Conservation (phyloP, 495 filamentous ascomycete genomes). For the Neurospora sp. region DNA sequence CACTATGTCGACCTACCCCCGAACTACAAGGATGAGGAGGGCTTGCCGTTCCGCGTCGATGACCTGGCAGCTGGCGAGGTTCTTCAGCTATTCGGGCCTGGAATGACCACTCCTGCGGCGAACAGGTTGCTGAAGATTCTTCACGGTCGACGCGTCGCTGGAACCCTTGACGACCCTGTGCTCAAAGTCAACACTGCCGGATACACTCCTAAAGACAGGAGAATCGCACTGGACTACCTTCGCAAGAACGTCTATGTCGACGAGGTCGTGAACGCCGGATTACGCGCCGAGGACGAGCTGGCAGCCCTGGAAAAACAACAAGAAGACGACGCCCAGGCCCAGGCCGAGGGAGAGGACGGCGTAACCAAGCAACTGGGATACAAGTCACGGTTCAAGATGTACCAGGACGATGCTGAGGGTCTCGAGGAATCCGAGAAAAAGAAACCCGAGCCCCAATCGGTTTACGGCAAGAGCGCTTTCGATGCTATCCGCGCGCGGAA, state of each 20-base stretch:
- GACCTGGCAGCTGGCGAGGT: slow-evolving; percentile 46
- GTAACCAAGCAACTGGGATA: slow-evolving; percentile 25
- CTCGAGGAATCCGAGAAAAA: slow-evolving; percentile 1
- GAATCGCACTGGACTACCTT: slow-evolving; percentile 56
- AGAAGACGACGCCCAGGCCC: slow-evolving; percentile 17
- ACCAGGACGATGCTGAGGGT: slow-evolving; percentile 13
- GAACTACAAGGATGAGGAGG: slow-evolving; percentile 34
- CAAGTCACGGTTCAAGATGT: slow-evolving; percentile 10
- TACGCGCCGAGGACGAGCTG: slow-evolving; percentile 48
- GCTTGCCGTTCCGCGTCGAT: slow-evolving; percentile 35
- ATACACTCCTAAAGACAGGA: slow-evolving; percentile 23
- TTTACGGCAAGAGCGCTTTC: slow-evolving; percentile 39
- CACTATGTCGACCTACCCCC: slow-evolving; percentile 37
- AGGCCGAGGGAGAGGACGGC: slow-evolving; percentile 9
- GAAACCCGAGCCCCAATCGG: background rate
- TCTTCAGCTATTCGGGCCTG: slow-evolving; percentile 51
- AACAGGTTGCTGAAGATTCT: slow-evolving; percentile 59
- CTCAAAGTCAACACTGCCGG: slow-evolving; percentile 19
- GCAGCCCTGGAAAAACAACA: slow-evolving; percentile 52
- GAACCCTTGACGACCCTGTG: slow-evolving; percentile 55
- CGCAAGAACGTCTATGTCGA: slow-evolving; percentile 60
- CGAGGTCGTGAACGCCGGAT: slow-evolving; percentile 52
- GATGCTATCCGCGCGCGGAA: slow-evolving; percentile 40
- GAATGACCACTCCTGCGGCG: slow-evolving; percentile 39
- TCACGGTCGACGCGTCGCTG: slow-evolving; percentile 64